Evolutionary conservation across 2,329 filamentous ascomycete genomes (phyloP).

Genomic region (Diatrype stigma): DNA sequence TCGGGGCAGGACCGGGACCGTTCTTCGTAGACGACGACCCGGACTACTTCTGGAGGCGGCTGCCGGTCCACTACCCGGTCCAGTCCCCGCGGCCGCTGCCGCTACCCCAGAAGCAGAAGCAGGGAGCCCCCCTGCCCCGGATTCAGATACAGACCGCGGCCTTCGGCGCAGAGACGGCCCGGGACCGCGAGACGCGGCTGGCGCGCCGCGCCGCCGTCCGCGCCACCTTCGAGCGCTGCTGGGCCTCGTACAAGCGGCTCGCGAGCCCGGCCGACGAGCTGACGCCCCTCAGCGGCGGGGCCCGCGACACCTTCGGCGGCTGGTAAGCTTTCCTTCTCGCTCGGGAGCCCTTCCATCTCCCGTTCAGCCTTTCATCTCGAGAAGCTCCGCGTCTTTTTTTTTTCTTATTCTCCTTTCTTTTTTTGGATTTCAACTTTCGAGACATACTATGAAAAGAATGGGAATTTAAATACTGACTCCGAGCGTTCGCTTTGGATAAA

Average conservation of each 20-base stretch:
- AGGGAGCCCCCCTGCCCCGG: constrained; percentile 13
- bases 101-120: constrained; percentile 15
- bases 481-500: too few species aligned
- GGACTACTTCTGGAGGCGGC: constrained; percentile 22
- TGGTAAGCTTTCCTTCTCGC: too few species aligned
- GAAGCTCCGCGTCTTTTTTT: too few species aligned
- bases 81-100: constrained; percentile 17
- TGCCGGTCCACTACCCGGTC: constrained; percentile 20
- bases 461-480: too few species aligned
- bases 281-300: constrained; percentile 34
- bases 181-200: constrained; percentile 12
- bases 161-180: constrained; percentile 13
- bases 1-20: too few species aligned
- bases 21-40: constrained; percentile 16
- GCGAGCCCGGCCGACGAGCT: constrained; percentile 41
- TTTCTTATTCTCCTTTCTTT: too few species aligned
- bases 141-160: constrained; percentile 16
- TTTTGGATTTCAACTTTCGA: too few species aligned
- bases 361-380: too few species aligned
- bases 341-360: too few species aligned
- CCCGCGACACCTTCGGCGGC: constrained; percentile 36
- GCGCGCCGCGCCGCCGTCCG: constrained; percentile 17
- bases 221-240: constrained; percentile 17
- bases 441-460: too few species aligned
- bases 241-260: constrained; percentile 37